Conservation (phyloP, 192 early-diverging fungal species). For the Coemansia sp. region DNA sequence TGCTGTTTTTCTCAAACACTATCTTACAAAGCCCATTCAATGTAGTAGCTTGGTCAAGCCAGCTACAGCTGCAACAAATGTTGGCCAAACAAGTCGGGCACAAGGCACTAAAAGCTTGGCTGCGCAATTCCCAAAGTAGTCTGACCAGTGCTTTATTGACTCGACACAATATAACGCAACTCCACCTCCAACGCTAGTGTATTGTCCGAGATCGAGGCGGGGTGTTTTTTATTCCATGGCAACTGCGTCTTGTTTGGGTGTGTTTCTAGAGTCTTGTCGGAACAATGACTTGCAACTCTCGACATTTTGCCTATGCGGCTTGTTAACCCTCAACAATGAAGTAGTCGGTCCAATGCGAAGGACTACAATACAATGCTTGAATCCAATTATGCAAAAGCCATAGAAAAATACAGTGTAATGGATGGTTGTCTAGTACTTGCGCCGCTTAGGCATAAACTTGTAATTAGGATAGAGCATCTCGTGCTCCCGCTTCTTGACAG, state of each 20-base stretch:
- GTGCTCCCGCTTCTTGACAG: slow-evolving; percentile 46
- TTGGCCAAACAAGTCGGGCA: background rate
- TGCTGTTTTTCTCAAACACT: background rate
- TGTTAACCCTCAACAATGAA: background rate
- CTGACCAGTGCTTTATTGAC: background rate
- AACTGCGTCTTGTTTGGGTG: background rate
- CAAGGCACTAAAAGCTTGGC: background rate
- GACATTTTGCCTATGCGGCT: background rate
- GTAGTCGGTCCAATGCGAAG: background rate
- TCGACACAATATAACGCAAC: background rate
- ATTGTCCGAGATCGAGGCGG: background rate
- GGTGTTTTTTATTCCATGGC: background rate
- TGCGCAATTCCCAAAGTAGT: background rate
- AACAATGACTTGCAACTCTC: background rate
- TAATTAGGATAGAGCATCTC: slow-evolving; percentile 52
- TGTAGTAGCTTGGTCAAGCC: background rate
- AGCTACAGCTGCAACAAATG: background rate
- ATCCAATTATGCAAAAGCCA: background rate
- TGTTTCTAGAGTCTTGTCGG: background rate
- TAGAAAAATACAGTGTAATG: background rate
- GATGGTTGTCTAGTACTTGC: slow-evolving; percentile 16
- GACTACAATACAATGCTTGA: background rate
- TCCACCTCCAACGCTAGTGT: background rate
- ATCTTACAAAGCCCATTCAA: background rate
- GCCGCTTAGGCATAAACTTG: slow-evolving; percentile 48